phyloP scores from a whole-genome alignment of 2,329 filamentous ascomycete species.

The Venturiaceae sp. region DNA sequence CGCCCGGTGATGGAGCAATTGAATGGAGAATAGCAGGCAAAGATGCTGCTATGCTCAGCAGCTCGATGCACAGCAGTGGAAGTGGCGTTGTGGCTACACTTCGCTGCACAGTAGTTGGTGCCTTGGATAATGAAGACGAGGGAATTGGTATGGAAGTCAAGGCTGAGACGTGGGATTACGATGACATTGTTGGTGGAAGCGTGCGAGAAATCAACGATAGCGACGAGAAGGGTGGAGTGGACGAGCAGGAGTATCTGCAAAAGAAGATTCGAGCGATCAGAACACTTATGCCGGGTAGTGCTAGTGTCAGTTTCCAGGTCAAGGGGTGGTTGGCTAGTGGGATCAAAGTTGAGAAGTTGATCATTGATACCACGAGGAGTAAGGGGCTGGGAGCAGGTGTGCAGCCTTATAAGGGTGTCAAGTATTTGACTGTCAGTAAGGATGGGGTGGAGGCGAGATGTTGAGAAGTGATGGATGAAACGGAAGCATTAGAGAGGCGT shows the following conservation, averaged over 20 bases:
- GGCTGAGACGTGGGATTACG: conserved; percentile 10
- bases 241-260: background rate
- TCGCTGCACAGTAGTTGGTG: conserved; percentile 69
- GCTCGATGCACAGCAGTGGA: conserved; percentile 29
- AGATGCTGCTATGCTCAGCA: conserved; percentile 48
- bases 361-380: conserved; percentile 66
- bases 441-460: conserved; percentile 42
- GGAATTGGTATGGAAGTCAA: conserved; percentile 12
- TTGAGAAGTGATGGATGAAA: conserved; percentile 12
- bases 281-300: conserved; percentile 38
- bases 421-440: conserved; percentile 72
- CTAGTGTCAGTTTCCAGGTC: conserved; percentile 39
- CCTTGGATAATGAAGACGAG: conserved; percentile 36
- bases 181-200: conserved; percentile 19
- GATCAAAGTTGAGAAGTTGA: conserved; percentile 51
- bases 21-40: conserved; percentile 79
- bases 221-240: background rate
- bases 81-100: conserved; percentile 62
- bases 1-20: conserved; percentile 58
- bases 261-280: conserved; percentile 33
- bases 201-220: conserved; percentile 18
- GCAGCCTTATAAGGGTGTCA: conserved; percentile 95
- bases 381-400: conserved; percentile 77
- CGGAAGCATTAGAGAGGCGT: background rate
- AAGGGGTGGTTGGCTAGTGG: conserved; percentile 57